phyloP scores from a whole-genome alignment of 257 asterid species.

The Haberlea rhodopensis region DNA sequence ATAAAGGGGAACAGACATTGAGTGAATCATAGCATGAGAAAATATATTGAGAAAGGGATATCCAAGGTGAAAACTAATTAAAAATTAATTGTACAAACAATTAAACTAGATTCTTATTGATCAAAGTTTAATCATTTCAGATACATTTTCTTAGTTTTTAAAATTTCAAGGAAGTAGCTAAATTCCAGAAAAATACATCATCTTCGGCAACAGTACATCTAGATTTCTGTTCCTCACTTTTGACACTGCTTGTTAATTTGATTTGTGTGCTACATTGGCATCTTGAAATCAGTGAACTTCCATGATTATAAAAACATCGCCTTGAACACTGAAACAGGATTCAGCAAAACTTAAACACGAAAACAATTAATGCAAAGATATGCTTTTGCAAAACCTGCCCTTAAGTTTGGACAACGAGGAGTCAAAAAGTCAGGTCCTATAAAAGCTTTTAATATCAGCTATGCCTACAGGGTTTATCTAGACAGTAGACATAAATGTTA shows the following conservation, averaged over 20 bases:
- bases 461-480: constrained; percentile 7
- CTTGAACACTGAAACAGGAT: constrained; percentile 1
- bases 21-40: not conserved
- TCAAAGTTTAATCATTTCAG: not conserved
- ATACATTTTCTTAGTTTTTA: constrained; percentile 16
- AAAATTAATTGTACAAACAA: not conserved
- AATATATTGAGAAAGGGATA: constrained; percentile 15
- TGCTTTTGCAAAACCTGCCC: too few relatives aligned
- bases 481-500: too few relatives aligned
- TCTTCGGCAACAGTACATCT: not conserved
- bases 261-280: constrained; percentile 8
- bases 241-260: not conserved
- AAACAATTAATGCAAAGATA: not conserved
- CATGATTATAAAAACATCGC: not conserved
- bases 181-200: not conserved
- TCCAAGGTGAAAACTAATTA: not conserved
- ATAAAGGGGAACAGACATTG: not conserved
- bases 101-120: not conserved
- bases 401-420: not conserved
- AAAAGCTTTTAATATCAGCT: not conserved
- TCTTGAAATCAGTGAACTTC: not conserved
- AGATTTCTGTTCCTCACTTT: not conserved
- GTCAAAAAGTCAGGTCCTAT: constrained; percentile 2
- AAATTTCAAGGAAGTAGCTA: constrained; percentile 13
- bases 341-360: not conserved